Base-by-base conservation (phyloP, 2,329 filamentous ascomycete genomes). In the Malbranchea cinnamomea region DNA sequence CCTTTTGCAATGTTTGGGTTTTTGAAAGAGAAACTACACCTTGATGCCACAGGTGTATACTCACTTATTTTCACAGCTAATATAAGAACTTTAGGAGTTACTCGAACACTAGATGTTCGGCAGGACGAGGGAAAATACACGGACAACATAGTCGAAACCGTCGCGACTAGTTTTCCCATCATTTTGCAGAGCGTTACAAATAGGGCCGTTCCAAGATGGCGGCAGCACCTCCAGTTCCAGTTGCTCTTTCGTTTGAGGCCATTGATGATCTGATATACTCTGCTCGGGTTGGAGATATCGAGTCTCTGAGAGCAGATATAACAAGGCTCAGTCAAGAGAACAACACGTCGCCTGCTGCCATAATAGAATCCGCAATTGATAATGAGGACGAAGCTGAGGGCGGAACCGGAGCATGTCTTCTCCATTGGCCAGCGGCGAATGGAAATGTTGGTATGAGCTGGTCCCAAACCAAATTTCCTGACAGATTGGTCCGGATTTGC, bases 351-450 rank as follows among this genome's bases (percentile, higher is more conserved):
- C 52, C 67, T 2, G 65, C 69, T n/a, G 68, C 75, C 33, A 66
- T 93, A 35, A 54, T 94, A 26, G 54, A 67, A 28, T 69, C 71
- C 9, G 78, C 79, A 14, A 71, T 74, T 40, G 84, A 93, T 49
- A 65, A 72, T 23, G 69, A 75, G 41, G 80, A 76, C 40, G 79
- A 81, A 33, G 91, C 84, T 39, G 78, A 77, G 31, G 63, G 57
- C 5, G 58, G 58, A 6, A 57, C 56, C 3, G 55, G 56, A 1
- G 53, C 50, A 4, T 58, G 55, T 35, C 45, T 73, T 26, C 56
- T 95, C 48, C 89, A 98, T 57, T 94, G 91, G 71, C 83, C 85
- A 5, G 75, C 82, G 14, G 89, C 82, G 15, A 98, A 98, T 50
- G 87, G 87, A 1, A 78, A 93, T 49, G 47, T 71, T 37, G 78